These are phyloP conservation scores for Murraya koenigii DNA, from an alignment of 345 rosid species.

Conservation along the genomic window DNA sequence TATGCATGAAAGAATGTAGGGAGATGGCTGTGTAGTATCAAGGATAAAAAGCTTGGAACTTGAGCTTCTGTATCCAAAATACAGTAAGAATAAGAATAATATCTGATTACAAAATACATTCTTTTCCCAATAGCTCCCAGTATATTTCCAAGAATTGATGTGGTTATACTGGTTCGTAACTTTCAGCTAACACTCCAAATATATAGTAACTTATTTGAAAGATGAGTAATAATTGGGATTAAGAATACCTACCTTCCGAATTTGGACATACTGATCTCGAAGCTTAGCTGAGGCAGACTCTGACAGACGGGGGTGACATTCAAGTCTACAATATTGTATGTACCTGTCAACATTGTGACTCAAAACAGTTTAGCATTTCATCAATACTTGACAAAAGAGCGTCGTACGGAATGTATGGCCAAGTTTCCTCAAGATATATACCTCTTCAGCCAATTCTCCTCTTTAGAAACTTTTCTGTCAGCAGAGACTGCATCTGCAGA, in stretches of 20 bases:
- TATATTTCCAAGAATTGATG: background rate
- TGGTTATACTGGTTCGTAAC: no score
- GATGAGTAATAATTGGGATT: background rate
- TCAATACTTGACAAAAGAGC: constrained; percentile 10
- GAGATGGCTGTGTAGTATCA: background rate
- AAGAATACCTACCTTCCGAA: constrained; percentile 84
- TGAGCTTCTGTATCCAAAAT: background rate
- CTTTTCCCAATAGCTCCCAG: background rate
- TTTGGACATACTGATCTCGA: constrained; percentile 76
- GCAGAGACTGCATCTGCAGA: constrained; percentile 61
- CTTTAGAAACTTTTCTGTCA: constrained; percentile 58
- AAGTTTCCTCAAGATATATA: constrained; percentile 17
- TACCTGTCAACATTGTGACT: constrained; percentile 45
- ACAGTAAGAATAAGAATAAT: background rate
- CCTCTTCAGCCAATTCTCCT: constrained; percentile 96
- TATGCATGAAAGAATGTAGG: background rate
- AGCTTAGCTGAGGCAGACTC: constrained; percentile 69
- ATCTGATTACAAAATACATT: background rate
- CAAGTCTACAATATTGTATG: constrained; percentile 76
- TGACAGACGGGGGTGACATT: constrained; percentile 83
- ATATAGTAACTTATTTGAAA: background rate
- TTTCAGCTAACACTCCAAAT: background rate
- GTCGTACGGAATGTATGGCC: background rate
- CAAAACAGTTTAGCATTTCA: constrained; percentile 21
- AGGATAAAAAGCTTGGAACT: background rate